Base-by-base conservation (phyloP, 176 grass and related monocot species). In the Chloris gayana region DNA sequence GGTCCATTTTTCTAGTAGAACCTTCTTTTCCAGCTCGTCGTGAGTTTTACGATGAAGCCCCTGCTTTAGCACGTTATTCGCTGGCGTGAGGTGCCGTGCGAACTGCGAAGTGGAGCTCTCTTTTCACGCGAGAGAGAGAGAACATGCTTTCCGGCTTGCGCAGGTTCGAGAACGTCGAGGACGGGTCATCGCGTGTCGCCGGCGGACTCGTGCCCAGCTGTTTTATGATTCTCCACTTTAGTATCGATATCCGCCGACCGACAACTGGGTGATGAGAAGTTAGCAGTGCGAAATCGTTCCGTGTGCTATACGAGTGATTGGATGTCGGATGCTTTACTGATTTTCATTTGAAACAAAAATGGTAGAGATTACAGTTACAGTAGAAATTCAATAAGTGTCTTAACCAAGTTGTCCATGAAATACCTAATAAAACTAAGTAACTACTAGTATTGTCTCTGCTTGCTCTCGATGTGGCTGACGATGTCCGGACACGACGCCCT, bases 1-100 rank as follows among this genome's bases (percentile, higher is more conserved):
- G 81, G 75, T 33, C 53, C 81, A 80, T 88, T 74, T 74, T 74
- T 88, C 75, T 75, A 75, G 50, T 68, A 60, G 76, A 35, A 78
- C 54, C 68, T 74, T 13, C 69, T 74, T 9, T 8, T 17, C 26
- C 39, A 12, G 25, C 5, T 39, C 24, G 31, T 68, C 29, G 39
- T 37, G 74, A 13, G 5, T 9, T 79, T 88, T 49, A 25, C 86
- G 25, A 0, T 2, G 14, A 75, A 51, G 24, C 19, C 86, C 86
- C 41, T 46, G 63, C 17, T 0, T 3, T 26, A 9, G 0, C 31
- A 31, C 39, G 10, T 8, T 42, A 74, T 68, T 73, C 19, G 17
- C 18, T 59, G 3, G 0, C 1, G 21, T 67, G 30, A 24, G 65
- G 57, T 82, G 66, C 57, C 73, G 72, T 82, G 85, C 65, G 71